Evolutionary conservation across 306 rosid species (phyloP).

Genomic region (Mimosa bimucronata): DNA sequence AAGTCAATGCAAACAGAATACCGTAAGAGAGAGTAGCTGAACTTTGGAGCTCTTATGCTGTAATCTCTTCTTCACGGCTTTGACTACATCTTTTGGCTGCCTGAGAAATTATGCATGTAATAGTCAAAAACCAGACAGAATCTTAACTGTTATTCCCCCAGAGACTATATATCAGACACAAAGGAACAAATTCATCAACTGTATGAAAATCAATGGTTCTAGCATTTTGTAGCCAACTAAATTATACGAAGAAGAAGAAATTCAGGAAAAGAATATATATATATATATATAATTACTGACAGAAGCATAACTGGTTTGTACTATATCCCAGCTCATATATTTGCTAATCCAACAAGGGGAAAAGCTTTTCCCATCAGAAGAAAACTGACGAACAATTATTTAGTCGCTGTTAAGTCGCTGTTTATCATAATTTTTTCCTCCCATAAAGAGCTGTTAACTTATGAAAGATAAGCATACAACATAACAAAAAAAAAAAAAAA

Average conservation of each 20-base stretch:
- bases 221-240: slow-evolving; percentile 18
- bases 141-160: background rate
- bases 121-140: slow-evolving; percentile 37
- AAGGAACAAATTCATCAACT: slow-evolving; percentile 22
- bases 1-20: slow-evolving; percentile 37
- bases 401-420: background rate
- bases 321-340: slow-evolving; percentile 17
- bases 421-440: slow-evolving; percentile 35
- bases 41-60: slow-evolving; percentile 91
- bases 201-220: background rate
- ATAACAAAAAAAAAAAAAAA: slow-evolving; percentile 10
- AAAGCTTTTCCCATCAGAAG: background rate
- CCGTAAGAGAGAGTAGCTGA: slow-evolving; percentile 90
- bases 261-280: background rate
- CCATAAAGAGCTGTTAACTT: background rate
- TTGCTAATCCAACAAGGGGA: background rate
- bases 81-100: slow-evolving; percentile 97
- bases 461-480: background rate
- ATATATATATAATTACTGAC: background rate
- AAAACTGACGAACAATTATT: slow-evolving; percentile 3
- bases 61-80: slow-evolving; percentile 90
- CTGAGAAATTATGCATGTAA: slow-evolving; percentile 52
- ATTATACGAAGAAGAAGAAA: slow-evolving; percentile 2
- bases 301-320: slow-evolving; percentile 12
- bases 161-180: slow-evolving; percentile 1